Base-by-base conservation (phyloP, 768 basidiomycete genomes). In the Leucocoprinus leucothites region DNA sequence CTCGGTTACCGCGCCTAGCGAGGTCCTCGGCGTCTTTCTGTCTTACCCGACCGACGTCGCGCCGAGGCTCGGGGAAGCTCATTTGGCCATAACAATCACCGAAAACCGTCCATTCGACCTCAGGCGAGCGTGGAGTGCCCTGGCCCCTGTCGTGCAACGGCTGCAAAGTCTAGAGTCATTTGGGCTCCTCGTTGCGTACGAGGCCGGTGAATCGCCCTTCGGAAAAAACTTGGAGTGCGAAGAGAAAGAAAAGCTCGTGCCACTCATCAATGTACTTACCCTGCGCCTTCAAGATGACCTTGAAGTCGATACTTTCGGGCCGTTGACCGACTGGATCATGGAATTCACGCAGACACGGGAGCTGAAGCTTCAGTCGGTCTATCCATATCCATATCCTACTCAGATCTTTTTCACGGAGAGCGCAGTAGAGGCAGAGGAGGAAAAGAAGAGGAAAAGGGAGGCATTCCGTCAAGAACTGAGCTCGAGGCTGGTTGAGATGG, bases 171-270 rank as follows among this genome's bases (percentile, higher is more conserved):
- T 55, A 19, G 26, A 22, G 9, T 28, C 26, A 4, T n/a, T 55
- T 21, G 53, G 53, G 16, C 46, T 55, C 21, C 14, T 25, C 19
- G 35, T 55, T 18, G 25, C 24, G 9, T 42, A 55, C 40, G 53
- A 55, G 46, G 53, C 46, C 4, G 53, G 53, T 41, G 46, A 55
- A 55, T 55, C 53, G 11, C 53, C 53, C 24, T 55, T 55, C 38
- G 45, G 46, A 16, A 42, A 48, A 40, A 28, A 18, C 13, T 14
- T 48, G 46, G 53, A 53, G 9, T 18, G 31, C 19, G 42, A 45
- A 22, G 42, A 26, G 38, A 42, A 47, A 9, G 26, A 22, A 25
- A 14, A 45, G 8, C 45, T 55, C 2, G 22, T 47, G 24, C 21
- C 38, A 24, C n/a, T 48, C 36, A 41, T 55, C 26, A 47, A 48